Percentiles rank a stretch among this genome's conserved stretches.
phyloP scores from a whole-genome alignment of 192 early-diverging fungal species.

The Cladochytrium replicatum region DNA sequence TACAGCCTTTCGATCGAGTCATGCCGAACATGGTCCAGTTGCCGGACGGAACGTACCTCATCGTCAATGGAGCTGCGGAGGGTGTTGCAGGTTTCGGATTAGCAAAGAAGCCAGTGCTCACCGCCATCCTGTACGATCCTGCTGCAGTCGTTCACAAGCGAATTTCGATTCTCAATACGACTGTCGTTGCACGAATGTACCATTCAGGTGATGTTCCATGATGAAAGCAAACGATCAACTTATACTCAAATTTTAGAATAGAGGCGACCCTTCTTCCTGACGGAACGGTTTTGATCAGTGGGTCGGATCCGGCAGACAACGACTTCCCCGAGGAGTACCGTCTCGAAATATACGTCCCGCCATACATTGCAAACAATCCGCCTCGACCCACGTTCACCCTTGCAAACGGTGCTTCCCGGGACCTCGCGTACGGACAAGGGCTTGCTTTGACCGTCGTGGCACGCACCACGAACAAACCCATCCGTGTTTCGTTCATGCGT shows the following conservation, averaged over 20 bases:
- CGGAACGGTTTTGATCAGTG: not conserved
- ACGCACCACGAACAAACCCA: not conserved
- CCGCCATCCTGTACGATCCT: not conserved
- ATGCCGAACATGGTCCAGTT: not conserved
- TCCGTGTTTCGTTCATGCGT: not conserved
- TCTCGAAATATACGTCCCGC: not conserved
- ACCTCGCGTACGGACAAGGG: not conserved
- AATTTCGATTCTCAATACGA: not conserved
- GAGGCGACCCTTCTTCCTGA: not conserved
- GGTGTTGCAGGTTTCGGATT: not conserved
- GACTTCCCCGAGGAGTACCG: not conserved
- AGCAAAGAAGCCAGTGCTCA: not conserved
- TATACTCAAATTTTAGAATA: no score
- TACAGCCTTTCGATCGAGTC: not conserved
- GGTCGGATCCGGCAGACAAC: not conserved
- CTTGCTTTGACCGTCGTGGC: no score
- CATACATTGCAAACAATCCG: not conserved
- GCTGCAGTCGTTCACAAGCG: not conserved
- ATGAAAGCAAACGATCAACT: no score
- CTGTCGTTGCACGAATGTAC: not conserved
- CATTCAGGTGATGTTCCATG: not conserved
- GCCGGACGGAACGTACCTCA: not conserved
- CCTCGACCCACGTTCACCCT: not conserved
- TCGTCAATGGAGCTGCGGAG: not conserved
- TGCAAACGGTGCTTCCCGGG: not conserved